Base-by-base conservation (phyloP, 352 stramenopile species). In the Phytophthora agathidicida region DNA sequence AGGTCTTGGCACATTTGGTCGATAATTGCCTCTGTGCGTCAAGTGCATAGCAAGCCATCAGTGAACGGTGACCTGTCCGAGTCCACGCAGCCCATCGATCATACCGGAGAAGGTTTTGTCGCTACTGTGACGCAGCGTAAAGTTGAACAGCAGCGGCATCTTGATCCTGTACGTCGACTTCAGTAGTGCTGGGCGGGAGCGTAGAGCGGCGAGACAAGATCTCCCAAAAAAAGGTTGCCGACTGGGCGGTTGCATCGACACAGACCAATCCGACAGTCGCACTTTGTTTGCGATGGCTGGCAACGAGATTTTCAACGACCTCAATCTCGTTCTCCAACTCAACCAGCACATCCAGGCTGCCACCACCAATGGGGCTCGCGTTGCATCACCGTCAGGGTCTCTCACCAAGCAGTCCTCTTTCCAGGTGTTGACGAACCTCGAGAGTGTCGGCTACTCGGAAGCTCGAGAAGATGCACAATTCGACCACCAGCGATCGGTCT, bases 221-320 rank as follows among this genome's bases (percentile, higher is more conserved):
- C n/a, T n/a, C n/a, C n/a, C n/a, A n/a, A n/a, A n/a, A n/a, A n/a
- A n/a, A n/a, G n/a, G n/a, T n/a, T n/a, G n/a, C n/a, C n/a, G n/a
- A n/a, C n/a, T n/a, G n/a, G n/a, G n/a, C n/a, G n/a, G n/a, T n/a
- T n/a, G n/a, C n/a, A n/a, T n/a, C n/a, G n/a, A n/a, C n/a, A n/a
- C n/a, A n/a, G n/a, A n/a, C n/a, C n/a, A n/a, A n/a, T n/a, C n/a
- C n/a, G n/a, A n/a, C n/a, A n/a, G 9, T 39, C 19, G 9, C 28
- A 17, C 13, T 41, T 32, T 3, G 31, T 6, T 22, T 33, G 32
- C n/a, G 35, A 75, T 83, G 73, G 66, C 65, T 26, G 69, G 32
- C 20, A 83, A 78, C 38, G 66, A 82, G 58, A 83, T 91, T 60
- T 89, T 91, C 73, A 77, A 87, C 63, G 81, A 91, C 60, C 62